Conservation (phyloP, 257 asterid genomes). For the Rehmannia glutinosa region DNA sequence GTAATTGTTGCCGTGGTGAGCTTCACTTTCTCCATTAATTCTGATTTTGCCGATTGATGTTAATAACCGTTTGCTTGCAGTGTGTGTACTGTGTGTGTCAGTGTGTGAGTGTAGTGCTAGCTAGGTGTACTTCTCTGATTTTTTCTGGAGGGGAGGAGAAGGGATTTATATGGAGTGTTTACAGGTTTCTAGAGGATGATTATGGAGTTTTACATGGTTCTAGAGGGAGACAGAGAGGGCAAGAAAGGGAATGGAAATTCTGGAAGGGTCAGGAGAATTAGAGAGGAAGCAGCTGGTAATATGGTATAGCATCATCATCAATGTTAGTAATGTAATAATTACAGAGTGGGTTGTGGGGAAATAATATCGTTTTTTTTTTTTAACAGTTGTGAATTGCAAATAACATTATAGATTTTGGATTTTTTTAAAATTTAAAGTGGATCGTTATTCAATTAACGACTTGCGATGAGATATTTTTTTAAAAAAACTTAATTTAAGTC, state of each 20-base stretch:
- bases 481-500: too few species aligned
- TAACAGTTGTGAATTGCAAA: too few species aligned
- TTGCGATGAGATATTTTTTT: too few species aligned
- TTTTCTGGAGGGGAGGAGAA: background rate
- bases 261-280: slow-evolving; percentile 16
- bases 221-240: background rate
- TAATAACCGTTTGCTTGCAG: background rate
- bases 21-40: slow-evolving; percentile 14
- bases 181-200: background rate
- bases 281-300: background rate
- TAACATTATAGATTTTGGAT: too few species aligned
- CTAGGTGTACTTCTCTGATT: background rate
- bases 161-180: slow-evolving; percentile 1
- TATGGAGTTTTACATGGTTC: background rate
- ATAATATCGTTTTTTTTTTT: too few species aligned
- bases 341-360: too few species aligned
- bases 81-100: background rate
- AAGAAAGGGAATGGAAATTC: background rate
- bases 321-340: background rate
- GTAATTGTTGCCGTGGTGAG: background rate
- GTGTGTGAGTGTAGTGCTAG: background rate
- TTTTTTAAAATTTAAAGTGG: too few species aligned
- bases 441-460: too few species aligned
- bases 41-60: background rate
- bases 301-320: background rate